phyloP scores from a whole-genome alignment of 225 moss, liverwort and hornwort genomes.

The Physcomitrium patens region DNA sequence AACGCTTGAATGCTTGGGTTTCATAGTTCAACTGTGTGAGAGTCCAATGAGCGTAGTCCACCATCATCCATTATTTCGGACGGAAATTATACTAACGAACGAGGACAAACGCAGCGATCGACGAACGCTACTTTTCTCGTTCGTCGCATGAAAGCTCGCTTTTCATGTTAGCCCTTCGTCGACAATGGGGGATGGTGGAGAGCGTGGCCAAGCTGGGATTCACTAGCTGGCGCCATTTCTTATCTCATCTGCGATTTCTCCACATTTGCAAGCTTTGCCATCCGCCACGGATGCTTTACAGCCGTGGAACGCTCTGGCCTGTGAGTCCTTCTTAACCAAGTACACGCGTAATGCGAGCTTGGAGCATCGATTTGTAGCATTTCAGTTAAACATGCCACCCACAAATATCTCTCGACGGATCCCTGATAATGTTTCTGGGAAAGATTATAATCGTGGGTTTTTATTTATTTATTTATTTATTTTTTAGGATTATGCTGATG shows the following conservation, averaged over 20 bases:
- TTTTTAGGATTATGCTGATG: neutral
- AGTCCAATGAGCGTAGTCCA: too few relatives aligned
- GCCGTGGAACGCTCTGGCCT: conserved; percentile 6
- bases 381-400: neutral
- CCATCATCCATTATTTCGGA: neutral
- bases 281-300: neutral
- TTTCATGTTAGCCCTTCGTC: conserved; percentile 2
- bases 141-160: neutral
- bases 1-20: neutral
- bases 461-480: too few relatives aligned
- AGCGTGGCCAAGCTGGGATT: neutral
- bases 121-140: neutral
- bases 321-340: neutral
- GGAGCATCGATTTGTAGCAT: neutral
- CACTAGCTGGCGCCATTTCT: conserved; percentile 2
- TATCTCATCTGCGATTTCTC: conserved; percentile 18
- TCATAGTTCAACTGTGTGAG: neutral
- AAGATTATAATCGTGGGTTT: neutral
- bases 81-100: neutral
- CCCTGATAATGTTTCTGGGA: neutral
- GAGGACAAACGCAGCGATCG: neutral
- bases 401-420: neutral
- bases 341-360: neutral
- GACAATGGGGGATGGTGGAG: neutral
- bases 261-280: neutral